phyloP scores from a whole-genome alignment of 2,329 filamentous ascomycete genomes.

The Colletotrichum sp. region DNA sequence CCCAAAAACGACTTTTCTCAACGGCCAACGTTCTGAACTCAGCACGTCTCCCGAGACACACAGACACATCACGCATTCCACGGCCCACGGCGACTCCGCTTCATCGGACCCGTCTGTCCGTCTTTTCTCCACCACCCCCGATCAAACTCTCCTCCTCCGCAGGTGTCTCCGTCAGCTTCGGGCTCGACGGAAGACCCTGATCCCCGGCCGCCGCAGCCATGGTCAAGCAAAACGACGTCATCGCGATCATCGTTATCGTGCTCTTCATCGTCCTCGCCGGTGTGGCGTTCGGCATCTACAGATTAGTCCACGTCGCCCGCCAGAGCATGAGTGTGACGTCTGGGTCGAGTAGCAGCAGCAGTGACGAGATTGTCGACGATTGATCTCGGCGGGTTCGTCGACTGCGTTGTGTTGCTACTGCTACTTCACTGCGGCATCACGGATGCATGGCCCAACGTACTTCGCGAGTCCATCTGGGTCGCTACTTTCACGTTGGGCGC shows the following conservation, averaged over 20 bases:
- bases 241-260: conserved; percentile 72
- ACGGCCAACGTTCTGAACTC: neutral
- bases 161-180: neutral
- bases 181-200: neutral
- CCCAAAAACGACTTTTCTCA: neutral
- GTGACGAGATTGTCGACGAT: conserved; percentile 29
- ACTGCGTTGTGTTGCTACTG: neutral
- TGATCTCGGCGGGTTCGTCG: neutral
- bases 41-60: neutral
- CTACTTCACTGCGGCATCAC: neutral
- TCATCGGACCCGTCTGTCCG: neutral
- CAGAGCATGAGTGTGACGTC: conserved; percentile 45
- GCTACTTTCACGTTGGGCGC: neutral
- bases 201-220: conserved; percentile 43
- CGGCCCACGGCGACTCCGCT: conserved; percentile 5
- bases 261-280: conserved; percentile 67
- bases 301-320: conserved; percentile 59
- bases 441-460: neutral
- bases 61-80: neutral
- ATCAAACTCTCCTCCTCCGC: neutral
- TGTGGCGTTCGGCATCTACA: conserved; percentile 69
- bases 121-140: neutral
- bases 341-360: conserved; percentile 32
- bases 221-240: conserved; percentile 70
- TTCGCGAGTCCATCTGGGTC: neutral